Conservation (phyloP, 2,329 filamentous ascomycete species). For the Proliferodiscus dingleyae region DNA sequence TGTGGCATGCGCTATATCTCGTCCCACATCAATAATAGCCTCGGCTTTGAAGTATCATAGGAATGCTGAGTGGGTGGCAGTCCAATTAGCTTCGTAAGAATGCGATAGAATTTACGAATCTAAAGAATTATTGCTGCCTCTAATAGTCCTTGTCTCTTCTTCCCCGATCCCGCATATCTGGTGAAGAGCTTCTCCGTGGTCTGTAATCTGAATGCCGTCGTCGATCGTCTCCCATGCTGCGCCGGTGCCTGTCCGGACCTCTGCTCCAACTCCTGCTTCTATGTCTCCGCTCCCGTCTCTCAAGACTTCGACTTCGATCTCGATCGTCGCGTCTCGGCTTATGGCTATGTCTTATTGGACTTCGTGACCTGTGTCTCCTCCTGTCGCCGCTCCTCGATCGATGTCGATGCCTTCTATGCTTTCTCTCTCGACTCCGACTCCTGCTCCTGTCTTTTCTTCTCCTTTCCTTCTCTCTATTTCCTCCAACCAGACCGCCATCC, state of each 20-base stretch:
- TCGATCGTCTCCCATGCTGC: slow-evolving; percentile 24
- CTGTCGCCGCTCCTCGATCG: slow-evolving; percentile 27
- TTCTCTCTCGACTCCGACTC: slow-evolving; percentile 25
- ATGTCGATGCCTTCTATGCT: slow-evolving; percentile 29
- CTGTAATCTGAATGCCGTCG: slow-evolving; percentile 11
- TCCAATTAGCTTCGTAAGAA: background rate
- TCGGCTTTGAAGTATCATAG: too few relatives aligned
- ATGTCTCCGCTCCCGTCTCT: slow-evolving; percentile 21
- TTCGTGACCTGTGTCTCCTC: too few relatives aligned
- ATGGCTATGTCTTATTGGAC: slow-evolving; percentile 21
- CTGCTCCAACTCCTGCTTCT: slow-evolving; percentile 29
- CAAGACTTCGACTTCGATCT: slow-evolving; percentile 26
- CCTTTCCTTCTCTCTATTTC: slow-evolving; percentile 11
- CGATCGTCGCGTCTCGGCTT: slow-evolving; percentile 21
- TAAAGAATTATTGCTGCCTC: background rate
- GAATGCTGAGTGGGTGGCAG: background rate
- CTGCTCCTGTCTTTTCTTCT: slow-evolving; percentile 29
- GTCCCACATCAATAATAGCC: too few relatives aligned
- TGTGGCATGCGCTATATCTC: too few relatives aligned
- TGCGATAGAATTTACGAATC: background rate
- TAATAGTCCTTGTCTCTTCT: slow-evolving; percentile 18
- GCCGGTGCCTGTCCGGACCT: slow-evolving; percentile 26
- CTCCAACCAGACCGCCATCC: slow-evolving; percentile 18
- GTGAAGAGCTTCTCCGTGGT: slow-evolving; percentile 12
- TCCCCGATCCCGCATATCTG: slow-evolving; percentile 6